Evolutionary conservation across 768 basidiomycete species (phyloP), one percentile per base, ranked within the genome.

Genomic region (Hysterangium stoloniferum): DNA sequence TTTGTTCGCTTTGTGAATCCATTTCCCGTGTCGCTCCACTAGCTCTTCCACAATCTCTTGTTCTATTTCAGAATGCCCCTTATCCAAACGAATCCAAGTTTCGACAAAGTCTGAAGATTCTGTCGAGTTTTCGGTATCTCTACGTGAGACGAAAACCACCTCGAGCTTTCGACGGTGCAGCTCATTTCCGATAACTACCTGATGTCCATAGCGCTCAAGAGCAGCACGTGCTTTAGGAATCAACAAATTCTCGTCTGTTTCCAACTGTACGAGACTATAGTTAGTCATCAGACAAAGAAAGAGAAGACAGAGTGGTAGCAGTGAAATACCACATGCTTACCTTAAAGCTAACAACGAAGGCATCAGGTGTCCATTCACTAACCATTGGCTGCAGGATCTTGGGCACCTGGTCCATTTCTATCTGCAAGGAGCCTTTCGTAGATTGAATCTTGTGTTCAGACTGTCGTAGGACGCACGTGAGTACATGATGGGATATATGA

Each of bases 331-430:
- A 35, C 4, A 45, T 24, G 32, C 63, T 19, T 49, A 92, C 95
- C 79, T 99, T 99, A 78, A 99, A 99, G 0, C 92, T 95, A 34
- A 99, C 90, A 33, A 97, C 84, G 63, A 82, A 98, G 0, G 91
- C 94, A 38, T 87, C 80, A 6, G 75, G 80, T 1, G 82, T 85
- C 95, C 96, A 99, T 63, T 98, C 91, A 38, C 86, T 82, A 6
- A 97, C 93, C 69, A 99, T 72, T 0, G 92, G 86, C 64, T 89
- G 87, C 40, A 99, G 70, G 31, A 97, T 84, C 67, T 99, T 99
- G 6, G 96, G 96, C 0, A 98, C 94, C 64, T 97, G 93, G 62
- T 99, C 96, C 96, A 98, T 99, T 66, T 98, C 94, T 50, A 98
- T 87, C 40, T 80, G 78, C 22, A 98, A 70, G 57, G 84, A 94